Evolutionary conservation across 2,329 filamentous ascomycete genomes (phyloP).

Genomic region (Elsinoe perseae): DNA sequence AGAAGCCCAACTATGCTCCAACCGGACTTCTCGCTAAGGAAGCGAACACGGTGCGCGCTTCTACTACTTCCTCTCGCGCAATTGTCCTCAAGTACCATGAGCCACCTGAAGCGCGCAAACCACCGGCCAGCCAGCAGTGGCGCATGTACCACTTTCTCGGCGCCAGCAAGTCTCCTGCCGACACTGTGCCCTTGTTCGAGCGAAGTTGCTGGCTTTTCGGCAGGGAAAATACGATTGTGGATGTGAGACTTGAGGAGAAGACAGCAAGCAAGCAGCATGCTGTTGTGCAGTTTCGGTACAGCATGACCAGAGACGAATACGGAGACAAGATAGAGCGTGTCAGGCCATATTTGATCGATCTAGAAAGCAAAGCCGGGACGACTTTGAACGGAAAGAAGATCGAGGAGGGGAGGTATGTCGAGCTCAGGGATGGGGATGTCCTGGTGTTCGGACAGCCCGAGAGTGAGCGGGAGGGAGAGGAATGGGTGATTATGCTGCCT

Average conservation of each 20-base stretch:
- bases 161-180: conserved; percentile 57
- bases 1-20: conserved; percentile 78
- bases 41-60: conserved; percentile 70
- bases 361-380: conserved; percentile 91
- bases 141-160: conserved; percentile 90
- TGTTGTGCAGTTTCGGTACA: conserved; percentile 83
- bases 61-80: conserved; percentile 38
- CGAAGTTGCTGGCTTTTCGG: conserved; percentile 90
- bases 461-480: conserved; percentile 41
- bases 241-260: conserved; percentile 78
- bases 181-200: conserved; percentile 67
- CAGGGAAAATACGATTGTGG: conserved; percentile 69
- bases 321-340: conserved; percentile 69
- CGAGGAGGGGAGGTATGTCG: conserved; percentile 70
- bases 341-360: conserved; percentile 79
- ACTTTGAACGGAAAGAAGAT: conserved; percentile 67
- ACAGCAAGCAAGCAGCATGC: conserved; percentile 95
- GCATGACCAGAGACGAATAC: conserved; percentile 75
- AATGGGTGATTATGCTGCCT: conserved; percentile 91
- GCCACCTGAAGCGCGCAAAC: conserved; percentile 84
- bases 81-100: conserved; percentile 87
- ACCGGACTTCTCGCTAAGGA: conserved; percentile 81
- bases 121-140: conserved; percentile 70
- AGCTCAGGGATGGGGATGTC: conserved; percentile 82
- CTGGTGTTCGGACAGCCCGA: conserved; percentile 80